These are phyloP conservation scores for Rhizopogon vesiculosus DNA, from an alignment of 768 basidiomycete genomes.

Conservation along the genomic window DNA sequence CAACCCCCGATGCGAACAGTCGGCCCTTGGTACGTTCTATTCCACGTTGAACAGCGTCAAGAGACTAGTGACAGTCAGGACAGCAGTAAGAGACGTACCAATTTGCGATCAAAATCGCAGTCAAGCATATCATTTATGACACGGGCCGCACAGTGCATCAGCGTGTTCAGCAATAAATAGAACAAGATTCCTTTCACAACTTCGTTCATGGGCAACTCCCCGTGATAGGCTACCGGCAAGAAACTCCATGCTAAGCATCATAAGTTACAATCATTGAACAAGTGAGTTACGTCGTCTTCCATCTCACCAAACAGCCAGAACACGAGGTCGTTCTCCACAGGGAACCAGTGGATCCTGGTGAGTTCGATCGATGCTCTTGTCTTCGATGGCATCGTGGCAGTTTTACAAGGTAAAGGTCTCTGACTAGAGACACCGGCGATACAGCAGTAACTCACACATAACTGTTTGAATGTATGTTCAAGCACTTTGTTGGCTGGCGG, in stretches of 20 bases:
- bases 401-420: too few relatives aligned
- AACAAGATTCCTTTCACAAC: neutral
- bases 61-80: neutral
- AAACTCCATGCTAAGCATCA: neutral
- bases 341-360: neutral
- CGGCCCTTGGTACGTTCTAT: slow-evolving; percentile 43
- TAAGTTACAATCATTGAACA: neutral
- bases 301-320: neutral
- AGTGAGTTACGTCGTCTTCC: neutral
- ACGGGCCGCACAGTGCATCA: slow-evolving; percentile 39
- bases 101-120: slow-evolving; percentile 40
- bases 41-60: neutral
- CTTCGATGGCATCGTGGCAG: neutral
- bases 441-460: too few relatives aligned
- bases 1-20: slow-evolving; percentile 43
- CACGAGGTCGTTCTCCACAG: neutral
- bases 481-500: too few relatives aligned
- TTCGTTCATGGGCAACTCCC: neutral
- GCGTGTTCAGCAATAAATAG: slow-evolving; percentile 1
- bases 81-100: slow-evolving; percentile 26
- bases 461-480: too few relatives aligned
- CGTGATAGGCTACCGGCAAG: neutral
- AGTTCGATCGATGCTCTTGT: neutral
- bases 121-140: slow-evolving; percentile 54
- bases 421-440: too few relatives aligned